Percentiles rank a stretch among this genome's conserved stretches.
Evolutionary conservation across 768 basidiomycete genomes (phyloP).

Genomic region (Lactarius akahatsu): DNA sequence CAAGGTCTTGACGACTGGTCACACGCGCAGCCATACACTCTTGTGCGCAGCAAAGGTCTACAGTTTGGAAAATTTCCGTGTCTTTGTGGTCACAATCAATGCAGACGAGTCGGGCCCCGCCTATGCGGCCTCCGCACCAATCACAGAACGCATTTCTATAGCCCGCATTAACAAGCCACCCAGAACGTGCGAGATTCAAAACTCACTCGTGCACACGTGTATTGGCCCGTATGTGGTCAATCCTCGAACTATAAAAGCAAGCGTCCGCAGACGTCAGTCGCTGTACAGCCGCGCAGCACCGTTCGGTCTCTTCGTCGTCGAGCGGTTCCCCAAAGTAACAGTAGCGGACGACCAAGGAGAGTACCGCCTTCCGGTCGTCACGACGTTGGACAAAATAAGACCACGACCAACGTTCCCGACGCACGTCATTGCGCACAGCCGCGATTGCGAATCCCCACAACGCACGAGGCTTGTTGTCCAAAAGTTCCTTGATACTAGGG

Average conservation of each 20-base stretch:
- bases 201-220: slow-evolving; percentile 31
- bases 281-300: slow-evolving; percentile 26
- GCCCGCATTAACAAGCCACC: background rate
- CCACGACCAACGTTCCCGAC: slow-evolving; percentile 34
- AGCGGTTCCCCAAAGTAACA: slow-evolving; percentile 25
- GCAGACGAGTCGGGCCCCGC: slow-evolving; percentile 36
- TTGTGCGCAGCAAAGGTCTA: slow-evolving; percentile 36
- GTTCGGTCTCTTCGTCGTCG: slow-evolving; percentile 25
- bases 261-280: slow-evolving; percentile 32
- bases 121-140: slow-evolving; percentile 32
- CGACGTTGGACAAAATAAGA: slow-evolving; percentile 36
- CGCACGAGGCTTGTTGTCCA: slow-evolving; percentile 31
- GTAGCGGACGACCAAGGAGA: slow-evolving; percentile 33
- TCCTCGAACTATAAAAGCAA: slow-evolving; percentile 31
- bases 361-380: slow-evolving; percentile 31
- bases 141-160: slow-evolving; percentile 32
- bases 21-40: slow-evolving; percentile 31
- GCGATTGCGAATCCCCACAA: slow-evolving; percentile 36
- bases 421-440: slow-evolving; percentile 31
- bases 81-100: slow-evolving; percentile 33
- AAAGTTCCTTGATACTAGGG: slow-evolving; percentile 32
- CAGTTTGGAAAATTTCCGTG: slow-evolving; percentile 20
- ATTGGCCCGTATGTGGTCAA: slow-evolving; percentile 27
- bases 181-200: background rate
- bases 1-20: slow-evolving; percentile 25